Evolutionary conservation across 1,139 yeast species (phyloP).

Genomic region (Sugiyamaella pinicola): DNA sequence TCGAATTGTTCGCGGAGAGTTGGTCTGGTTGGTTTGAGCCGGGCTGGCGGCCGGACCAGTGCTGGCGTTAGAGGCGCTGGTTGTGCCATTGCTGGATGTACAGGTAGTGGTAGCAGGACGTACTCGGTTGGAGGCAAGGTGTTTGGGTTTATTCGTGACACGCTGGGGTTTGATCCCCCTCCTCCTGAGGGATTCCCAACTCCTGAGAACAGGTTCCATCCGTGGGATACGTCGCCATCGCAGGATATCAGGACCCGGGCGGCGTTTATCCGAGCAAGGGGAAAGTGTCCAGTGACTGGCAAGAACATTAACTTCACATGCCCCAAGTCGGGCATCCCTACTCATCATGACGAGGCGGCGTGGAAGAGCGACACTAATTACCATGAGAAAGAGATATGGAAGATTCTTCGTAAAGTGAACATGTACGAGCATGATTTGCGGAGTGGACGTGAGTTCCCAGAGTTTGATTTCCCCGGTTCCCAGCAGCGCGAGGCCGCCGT

Average conservation of each 20-base stretch:
- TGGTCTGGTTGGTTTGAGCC: no score
- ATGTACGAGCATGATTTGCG: slow-evolving; percentile 93
- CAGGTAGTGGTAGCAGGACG: background rate
- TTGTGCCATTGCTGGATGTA: no score
- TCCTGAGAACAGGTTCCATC: slow-evolving; percentile 66
- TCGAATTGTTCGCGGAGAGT: no score
- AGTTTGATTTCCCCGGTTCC: slow-evolving; percentile 84
- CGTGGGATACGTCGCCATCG: slow-evolving; percentile 91
- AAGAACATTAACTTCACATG: slow-evolving; percentile 82
- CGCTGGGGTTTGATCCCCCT: slow-evolving; percentile 64
- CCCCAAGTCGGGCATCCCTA: slow-evolving; percentile 93
- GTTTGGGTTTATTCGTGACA: slow-evolving; percentile 51
- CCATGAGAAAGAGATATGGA: slow-evolving; percentile 67
- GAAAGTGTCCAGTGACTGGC: slow-evolving; percentile 87
- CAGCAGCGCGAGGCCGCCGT: slow-evolving; percentile 78
- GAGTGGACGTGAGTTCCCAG: slow-evolving; percentile 92
- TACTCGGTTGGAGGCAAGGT: slow-evolving; percentile 28
- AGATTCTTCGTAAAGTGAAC: slow-evolving; percentile 79
- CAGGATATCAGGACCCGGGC: slow-evolving; percentile 89
- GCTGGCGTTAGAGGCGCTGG: no score
- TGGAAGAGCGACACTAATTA: slow-evolving; percentile 81
- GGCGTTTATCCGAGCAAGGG: slow-evolving; percentile 82
- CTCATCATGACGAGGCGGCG: slow-evolving; percentile 87
- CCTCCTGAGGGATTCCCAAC: slow-evolving; percentile 65
- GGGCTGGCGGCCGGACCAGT: no score